A percentile compares a stretch with the other conserved stretches of the same genome.
Evolutionary conservation across 2,329 filamentous ascomycete genomes (phyloP).

Genomic region (Colletotrichum tropicale): DNA sequence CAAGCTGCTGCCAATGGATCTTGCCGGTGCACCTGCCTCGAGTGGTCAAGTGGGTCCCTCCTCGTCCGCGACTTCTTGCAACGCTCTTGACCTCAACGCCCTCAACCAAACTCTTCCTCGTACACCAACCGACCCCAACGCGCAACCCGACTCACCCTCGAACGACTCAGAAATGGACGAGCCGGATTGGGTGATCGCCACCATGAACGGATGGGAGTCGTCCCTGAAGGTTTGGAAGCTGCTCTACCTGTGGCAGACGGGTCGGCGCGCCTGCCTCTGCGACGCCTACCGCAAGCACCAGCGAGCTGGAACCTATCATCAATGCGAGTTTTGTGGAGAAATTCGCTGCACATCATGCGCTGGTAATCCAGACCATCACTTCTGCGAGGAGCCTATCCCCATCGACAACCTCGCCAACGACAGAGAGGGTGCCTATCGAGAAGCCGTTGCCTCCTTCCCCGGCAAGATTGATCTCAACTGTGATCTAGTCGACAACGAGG

Average conservation of each 20-base stretch:
- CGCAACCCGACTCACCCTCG: not conserved
- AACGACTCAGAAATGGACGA: not conserved
- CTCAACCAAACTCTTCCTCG: not conserved
- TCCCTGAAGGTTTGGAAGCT: not conserved
- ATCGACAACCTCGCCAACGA: not conserved
- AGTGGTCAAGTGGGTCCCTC: not conserved
- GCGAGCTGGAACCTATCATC: slow-evolving; percentile 20
- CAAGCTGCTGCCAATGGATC: not conserved
- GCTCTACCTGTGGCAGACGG: slow-evolving; percentile 14
- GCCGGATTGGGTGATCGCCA: not conserved
- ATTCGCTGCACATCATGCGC: slow-evolving; percentile 41
- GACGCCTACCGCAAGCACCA: slow-evolving; percentile 34
- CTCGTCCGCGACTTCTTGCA: not conserved
- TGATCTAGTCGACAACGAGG: not conserved
- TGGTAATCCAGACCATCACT: slow-evolving; percentile 42
- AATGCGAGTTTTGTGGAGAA: slow-evolving; percentile 36
- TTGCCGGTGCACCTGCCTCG: not conserved
- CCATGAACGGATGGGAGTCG: not conserved
- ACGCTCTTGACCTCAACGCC: not conserved
- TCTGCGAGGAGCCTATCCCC: slow-evolving; percentile 9
- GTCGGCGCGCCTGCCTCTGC: slow-evolving; percentile 39
- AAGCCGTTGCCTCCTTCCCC: not conserved
- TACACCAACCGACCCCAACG: not conserved
- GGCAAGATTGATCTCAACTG: not conserved
- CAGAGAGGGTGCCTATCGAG: not conserved